Percentiles rank a stretch among this genome's conserved stretches.
Conservation (phyloP, 164 flowering plant species). For the Tetrastigma voinierianum region DNA sequence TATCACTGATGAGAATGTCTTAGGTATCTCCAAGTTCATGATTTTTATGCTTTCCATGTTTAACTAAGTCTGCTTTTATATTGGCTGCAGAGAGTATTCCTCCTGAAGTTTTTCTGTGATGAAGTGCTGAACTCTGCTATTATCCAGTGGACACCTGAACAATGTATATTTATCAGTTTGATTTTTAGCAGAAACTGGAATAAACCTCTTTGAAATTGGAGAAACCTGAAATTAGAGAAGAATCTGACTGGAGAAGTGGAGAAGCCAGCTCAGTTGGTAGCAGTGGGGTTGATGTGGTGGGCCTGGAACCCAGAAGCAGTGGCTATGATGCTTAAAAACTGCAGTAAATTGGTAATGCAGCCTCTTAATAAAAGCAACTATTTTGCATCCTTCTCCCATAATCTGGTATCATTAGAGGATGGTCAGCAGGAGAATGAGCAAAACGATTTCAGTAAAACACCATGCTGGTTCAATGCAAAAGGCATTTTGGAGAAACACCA, state of each 20-base stretch:
- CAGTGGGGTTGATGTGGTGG: slow-evolving; percentile 22
- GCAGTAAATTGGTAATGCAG: slow-evolving; percentile 25
- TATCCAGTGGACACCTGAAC: slow-evolving; percentile 85
- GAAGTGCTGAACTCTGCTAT: slow-evolving; percentile 66
- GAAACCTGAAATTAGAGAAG: slow-evolving; percentile 67
- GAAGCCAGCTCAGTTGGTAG: slow-evolving; percentile 21
- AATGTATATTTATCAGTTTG: slow-evolving; percentile 61
- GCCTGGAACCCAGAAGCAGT: slow-evolving; percentile 22
- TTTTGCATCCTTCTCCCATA: slow-evolving; percentile 13
- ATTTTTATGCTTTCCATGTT: not conserved
- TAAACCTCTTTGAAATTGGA: slow-evolving; percentile 51
- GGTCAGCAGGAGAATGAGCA: slow-evolving; percentile 19
- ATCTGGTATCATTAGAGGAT: slow-evolving; percentile 23
- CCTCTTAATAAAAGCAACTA: slow-evolving; percentile 17
- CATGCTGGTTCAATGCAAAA: too few species aligned
- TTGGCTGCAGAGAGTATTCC: slow-evolving; percentile 69
- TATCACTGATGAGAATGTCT: too few species aligned
- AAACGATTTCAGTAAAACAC: slow-evolving; percentile 3
- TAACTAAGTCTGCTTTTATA: slow-evolving; percentile 6
- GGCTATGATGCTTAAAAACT: slow-evolving; percentile 17
- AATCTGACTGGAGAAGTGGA: slow-evolving; percentile 37
- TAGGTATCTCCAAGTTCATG: too few species aligned
- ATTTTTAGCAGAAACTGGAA: slow-evolving; percentile 89
- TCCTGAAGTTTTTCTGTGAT: slow-evolving; percentile 83
- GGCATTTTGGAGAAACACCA: slow-evolving; percentile 13